phyloP scores from a whole-genome alignment of 257 asterid genomes.

The Datura wrightii region DNA sequence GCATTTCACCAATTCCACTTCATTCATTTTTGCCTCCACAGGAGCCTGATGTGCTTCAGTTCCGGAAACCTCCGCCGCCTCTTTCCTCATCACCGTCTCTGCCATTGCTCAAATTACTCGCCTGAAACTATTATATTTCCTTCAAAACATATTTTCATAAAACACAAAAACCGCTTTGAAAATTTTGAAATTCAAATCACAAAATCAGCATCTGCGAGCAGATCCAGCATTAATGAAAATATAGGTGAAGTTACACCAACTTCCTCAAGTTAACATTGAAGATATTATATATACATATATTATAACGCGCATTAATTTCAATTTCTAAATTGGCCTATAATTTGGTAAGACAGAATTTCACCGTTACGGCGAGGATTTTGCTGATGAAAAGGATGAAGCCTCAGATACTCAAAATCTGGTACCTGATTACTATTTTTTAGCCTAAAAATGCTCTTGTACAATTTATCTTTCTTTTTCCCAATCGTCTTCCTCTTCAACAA shows the following conservation, averaged over 20 bases:
- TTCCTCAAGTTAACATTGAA: not conserved
- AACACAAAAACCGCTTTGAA: not conserved
- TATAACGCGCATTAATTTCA: not conserved
- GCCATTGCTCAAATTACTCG: constrained; percentile 12
- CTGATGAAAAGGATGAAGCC: not conserved
- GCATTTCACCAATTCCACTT: constrained; percentile 61
- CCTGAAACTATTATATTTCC: not conserved
- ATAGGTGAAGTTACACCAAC: not conserved
- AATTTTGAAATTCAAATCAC: constrained; percentile 5
- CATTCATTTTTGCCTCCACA: constrained; percentile 38
- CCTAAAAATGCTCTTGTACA: not conserved
- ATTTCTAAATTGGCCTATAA: not conserved
- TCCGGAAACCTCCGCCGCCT: not conserved
- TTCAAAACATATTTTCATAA: not conserved
- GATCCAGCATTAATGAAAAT: not conserved
- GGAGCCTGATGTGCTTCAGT: constrained; percentile 1
- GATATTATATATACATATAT: not conserved
- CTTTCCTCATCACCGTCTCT: not conserved
- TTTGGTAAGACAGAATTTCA: not conserved
- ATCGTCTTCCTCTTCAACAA: constrained; percentile 79
- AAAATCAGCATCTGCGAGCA: not conserved
- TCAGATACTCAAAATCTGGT: not conserved
- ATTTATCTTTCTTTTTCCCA: constrained; percentile 82
- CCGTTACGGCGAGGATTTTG: constrained; percentile 34
- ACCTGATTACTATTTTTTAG: not conserved